These are phyloP conservation scores for Blastomyces emzantsi DNA, from an alignment of 2,329 filamentous ascomycete species.

Conservation along the genomic window DNA sequence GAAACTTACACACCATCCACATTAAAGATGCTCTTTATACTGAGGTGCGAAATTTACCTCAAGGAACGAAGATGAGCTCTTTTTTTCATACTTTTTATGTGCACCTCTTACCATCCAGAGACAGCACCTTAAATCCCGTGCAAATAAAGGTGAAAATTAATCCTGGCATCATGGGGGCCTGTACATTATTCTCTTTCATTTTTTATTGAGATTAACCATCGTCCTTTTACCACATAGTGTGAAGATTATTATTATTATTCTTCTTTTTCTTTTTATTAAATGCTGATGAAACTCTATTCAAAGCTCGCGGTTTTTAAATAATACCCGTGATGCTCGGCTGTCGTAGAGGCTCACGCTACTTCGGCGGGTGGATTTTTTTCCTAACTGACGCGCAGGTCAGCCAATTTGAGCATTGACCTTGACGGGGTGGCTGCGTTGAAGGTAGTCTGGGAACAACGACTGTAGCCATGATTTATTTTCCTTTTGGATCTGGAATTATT, in stretches of 20 bases:
- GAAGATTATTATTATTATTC: not conserved
- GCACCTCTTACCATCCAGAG: conserved; percentile 5
- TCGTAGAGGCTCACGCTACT: not conserved
- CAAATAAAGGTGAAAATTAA: conserved; percentile 5
- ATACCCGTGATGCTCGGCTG: not conserved
- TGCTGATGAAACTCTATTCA: not conserved
- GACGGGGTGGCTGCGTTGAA: not conserved
- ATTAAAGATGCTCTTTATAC: not conserved
- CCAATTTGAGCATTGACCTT: not conserved
- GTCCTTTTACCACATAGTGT: not conserved
- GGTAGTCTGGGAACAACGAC: not conserved
- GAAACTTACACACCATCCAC: not conserved
- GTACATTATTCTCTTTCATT: conserved; percentile 8
- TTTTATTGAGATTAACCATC: conserved; percentile 4
- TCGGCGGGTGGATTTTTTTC: not conserved
- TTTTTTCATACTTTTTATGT: conserved; percentile 1
- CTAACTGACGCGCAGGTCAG: not conserved
- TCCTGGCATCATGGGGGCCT: conserved; percentile 4
- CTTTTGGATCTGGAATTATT: too few species aligned
- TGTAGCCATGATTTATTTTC: not conserved
- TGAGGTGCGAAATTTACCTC: not conserved
- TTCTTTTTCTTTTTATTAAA: not conserved
- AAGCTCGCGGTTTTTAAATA: not conserved
- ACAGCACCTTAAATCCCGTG: not conserved
- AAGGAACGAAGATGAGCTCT: not conserved